phyloP scores from a whole-genome alignment of 768 basidiomycete species.

The Termitomyces sp. region DNA sequence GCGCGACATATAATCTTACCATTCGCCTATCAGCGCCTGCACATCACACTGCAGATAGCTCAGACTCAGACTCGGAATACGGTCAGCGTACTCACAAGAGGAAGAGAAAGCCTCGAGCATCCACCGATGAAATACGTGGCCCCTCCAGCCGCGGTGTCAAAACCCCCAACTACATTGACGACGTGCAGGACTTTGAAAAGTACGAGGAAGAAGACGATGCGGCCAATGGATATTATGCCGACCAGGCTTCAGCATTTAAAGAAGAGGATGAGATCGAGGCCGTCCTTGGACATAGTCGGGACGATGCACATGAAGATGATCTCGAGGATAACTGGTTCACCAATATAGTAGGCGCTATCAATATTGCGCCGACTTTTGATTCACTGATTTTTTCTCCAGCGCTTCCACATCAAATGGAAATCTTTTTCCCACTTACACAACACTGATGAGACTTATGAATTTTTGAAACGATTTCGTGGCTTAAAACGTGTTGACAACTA shows the following conservation, averaged over 20 bases:
- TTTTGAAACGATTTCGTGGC: constrained; percentile 91
- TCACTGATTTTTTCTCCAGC: constrained; percentile 40
- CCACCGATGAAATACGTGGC: constrained; percentile 72
- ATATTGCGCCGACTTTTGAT: constrained; percentile 2
- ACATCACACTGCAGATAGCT: constrained; percentile 50
- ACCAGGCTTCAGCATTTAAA: constrained; percentile 47
- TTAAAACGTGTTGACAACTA: constrained; percentile 99
- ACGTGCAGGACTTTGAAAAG: constrained; percentile 74
- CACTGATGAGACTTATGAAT: constrained; percentile 97
- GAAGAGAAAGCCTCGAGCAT: constrained; percentile 62
- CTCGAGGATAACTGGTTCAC: constrained; percentile 79
- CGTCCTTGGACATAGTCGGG: constrained; percentile 81
- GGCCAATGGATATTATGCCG: constrained; percentile 49
- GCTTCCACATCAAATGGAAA: constrained; percentile 99
- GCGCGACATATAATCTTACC: constrained; percentile 14
- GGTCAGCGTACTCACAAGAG: constrained; percentile 78
- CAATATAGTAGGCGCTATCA: constrained; percentile 61
- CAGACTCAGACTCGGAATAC: constrained; percentile 86
- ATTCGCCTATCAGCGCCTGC: constrained; percentile 31
- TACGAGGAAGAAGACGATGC: constrained; percentile 62
- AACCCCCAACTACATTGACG: constrained; percentile 82
- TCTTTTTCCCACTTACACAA: constrained; percentile 97
- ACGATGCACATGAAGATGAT: constrained; percentile 76
- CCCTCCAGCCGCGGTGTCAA: constrained; percentile 64
- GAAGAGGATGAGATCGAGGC: constrained; percentile 90